Percentiles rank a stretch among this genome's conserved stretches.
These are phyloP conservation scores for Boletus pseudo-olivaceus DNA, from an alignment of 768 basidiomycete genomes.

Conservation along the genomic window DNA sequence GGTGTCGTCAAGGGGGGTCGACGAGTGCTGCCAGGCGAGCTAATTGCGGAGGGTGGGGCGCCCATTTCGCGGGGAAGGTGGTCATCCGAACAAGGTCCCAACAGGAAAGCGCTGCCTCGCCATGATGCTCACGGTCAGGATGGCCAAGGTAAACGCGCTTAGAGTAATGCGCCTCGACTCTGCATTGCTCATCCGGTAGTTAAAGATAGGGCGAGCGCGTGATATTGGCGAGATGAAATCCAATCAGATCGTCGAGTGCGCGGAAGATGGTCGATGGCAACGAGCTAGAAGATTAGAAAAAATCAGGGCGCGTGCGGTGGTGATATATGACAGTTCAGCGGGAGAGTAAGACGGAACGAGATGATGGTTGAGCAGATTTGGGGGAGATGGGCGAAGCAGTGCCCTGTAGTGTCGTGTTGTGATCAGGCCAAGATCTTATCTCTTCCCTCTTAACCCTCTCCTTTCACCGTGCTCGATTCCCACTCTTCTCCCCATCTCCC, in stretches of 20 bases:
- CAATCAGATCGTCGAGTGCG: background rate
- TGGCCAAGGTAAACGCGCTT: background rate
- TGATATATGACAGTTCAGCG: background rate
- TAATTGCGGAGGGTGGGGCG: too few species aligned
- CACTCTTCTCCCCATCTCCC: background rate
- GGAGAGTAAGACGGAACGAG: too few species aligned
- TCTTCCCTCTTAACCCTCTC: background rate
- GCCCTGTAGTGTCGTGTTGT: slow-evolving; percentile 5
- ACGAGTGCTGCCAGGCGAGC: too few species aligned
- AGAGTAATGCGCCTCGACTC: background rate
- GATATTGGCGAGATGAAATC: background rate
- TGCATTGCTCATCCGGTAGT: background rate
- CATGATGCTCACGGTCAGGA: background rate
- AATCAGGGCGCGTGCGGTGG: background rate
- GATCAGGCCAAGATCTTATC: slow-evolving; percentile 9
- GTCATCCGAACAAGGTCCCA: background rate
- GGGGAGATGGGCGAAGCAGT: background rate
- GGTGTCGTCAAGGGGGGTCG: too few species aligned
- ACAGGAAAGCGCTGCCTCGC: too few species aligned
- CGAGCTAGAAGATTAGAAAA: background rate
- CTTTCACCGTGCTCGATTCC: background rate
- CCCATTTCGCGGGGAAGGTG: too few species aligned
- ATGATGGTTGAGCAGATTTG: too few species aligned
- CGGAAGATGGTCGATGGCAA: background rate
- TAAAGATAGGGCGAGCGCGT: background rate